Evolutionary conservation across 1,284 basidiomycete species (phyloP), one percentile per base, ranked within the genome.

Genomic region (Volvariella surrecta): DNA sequence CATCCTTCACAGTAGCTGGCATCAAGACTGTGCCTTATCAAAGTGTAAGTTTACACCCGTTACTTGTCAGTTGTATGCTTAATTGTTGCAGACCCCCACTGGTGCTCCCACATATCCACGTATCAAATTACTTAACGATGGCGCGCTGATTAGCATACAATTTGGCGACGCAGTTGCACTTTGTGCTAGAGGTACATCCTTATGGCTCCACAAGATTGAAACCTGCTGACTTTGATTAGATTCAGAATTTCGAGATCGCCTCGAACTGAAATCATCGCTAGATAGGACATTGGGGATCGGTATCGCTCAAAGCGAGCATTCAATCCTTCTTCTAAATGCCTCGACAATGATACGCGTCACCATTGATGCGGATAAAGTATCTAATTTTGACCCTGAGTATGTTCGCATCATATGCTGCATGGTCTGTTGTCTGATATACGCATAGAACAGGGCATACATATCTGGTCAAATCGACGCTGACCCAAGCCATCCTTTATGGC

Each of bases 401-500:
- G 75, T 61, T 32, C 18, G 20, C 16, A 40, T 34, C 42, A n/a
- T 32, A 11, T 40, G 16, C 16, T 50, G 18, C 21, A 22, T 32
- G 19, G n/a, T 22, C 39, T 19, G 43, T 42, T 9, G 45, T 44
- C 8, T 43, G 8, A 42, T n/a, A n/a, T 31, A 42, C n/a, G 24
- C 39, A 16, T 47, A 82, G 77, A 40, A 76, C 69, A 47, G 84
- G 78, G 20, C 71, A 73, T 39, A 77, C 80, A 2, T 74, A 75
- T 41, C 65, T 89, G 28, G 76, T 94, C 53, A 86, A 87, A 61
- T 82, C 83, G 9, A 88, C 82, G 30, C 79, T 95, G 73, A 90
- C 85, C 44, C 89, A 93, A 58, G 89, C 88, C 7, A 88, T 95
- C 50, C 64, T 91, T 43, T 94, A 89, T 58, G 83, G 84, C 3